Conservation (phyloP, 768 basidiomycete genomes). For the Daedaleopsis sinensis region DNA sequence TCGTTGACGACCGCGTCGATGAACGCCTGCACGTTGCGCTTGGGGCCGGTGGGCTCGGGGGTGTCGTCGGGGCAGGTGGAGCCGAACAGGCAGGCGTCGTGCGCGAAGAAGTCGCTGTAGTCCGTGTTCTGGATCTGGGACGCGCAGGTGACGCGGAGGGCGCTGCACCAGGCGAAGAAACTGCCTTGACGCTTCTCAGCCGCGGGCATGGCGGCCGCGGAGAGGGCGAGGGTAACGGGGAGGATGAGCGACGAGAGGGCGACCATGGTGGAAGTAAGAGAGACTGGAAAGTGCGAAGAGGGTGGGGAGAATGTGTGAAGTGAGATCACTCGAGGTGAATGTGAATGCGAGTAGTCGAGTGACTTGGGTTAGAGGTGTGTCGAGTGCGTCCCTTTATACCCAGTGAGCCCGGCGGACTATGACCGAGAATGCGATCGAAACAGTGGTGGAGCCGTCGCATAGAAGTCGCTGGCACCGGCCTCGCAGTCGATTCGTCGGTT, state of each 20-base stretch:
- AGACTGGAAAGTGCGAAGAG: too few relatives aligned
- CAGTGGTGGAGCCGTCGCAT: too few relatives aligned
- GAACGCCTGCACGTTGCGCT: neutral
- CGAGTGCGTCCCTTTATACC: too few relatives aligned
- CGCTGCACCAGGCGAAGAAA: neutral
- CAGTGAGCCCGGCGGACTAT: too few relatives aligned
- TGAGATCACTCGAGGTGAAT: too few relatives aligned
- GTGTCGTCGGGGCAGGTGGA: neutral
- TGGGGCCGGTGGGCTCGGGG: neutral
- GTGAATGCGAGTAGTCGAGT: too few relatives aligned
- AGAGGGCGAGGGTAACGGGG: neutral
- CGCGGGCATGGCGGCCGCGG: too few relatives aligned
- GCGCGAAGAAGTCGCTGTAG: neutral
- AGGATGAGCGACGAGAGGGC: neutral
- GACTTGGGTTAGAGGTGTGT: too few relatives aligned
- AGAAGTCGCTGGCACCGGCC: too few relatives aligned
- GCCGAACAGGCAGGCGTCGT: neutral
- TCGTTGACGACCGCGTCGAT: neutral
- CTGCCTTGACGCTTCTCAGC: neutral
- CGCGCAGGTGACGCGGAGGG: neutral
- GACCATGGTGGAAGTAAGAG: neutral
- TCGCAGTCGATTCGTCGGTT: too few relatives aligned
- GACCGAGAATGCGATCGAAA: too few relatives aligned
- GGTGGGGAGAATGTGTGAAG: too few relatives aligned
- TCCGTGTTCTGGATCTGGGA: neutral